Conservation (phyloP, 371 early-diverging fungal species). For the Rhizopus arrhizus region DNA sequence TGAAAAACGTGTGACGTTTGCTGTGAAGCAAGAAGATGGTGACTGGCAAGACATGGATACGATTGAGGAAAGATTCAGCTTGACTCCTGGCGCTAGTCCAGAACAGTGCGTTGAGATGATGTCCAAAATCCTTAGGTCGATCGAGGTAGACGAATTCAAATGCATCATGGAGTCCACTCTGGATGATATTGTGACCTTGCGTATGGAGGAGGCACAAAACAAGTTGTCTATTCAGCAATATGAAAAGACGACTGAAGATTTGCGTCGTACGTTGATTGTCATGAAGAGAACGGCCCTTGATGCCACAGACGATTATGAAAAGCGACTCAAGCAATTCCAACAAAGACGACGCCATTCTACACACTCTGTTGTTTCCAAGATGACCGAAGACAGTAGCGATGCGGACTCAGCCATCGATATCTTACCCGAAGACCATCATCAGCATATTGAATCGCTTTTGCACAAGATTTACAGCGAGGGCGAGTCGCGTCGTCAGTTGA, state of each 20-base stretch:
- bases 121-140: conserved; percentile 58
- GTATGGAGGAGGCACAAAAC: conserved; percentile 58
- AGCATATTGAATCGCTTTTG: conserved; percentile 53
- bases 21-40: conserved; percentile 19
- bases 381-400: conserved; percentile 32
- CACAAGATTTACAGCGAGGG: conserved; percentile 59
- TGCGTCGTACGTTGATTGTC: conserved; percentile 68
- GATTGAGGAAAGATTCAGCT: conserved; percentile 50
- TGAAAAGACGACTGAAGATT: conserved; percentile 65
- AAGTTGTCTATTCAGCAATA: conserved; percentile 56
- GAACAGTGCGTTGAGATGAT: conserved; percentile 55
- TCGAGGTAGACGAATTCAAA: conserved; percentile 66
- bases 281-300: conserved; percentile 76
- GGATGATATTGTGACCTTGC: conserved; percentile 72
- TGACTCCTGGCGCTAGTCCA: conserved; percentile 46
- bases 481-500: conserved; percentile 13
- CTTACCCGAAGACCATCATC: conserved; percentile 38
- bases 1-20: conserved; percentile 46
- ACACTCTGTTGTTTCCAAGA: conserved; percentile 15
- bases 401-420: conserved; percentile 52
- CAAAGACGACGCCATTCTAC: conserved; percentile 11
- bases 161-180: conserved; percentile 67
- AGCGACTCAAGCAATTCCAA: conserved; percentile 53
- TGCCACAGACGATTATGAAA: conserved; percentile 76
- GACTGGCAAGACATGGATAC: conserved; percentile 37